Percentiles rank a stretch among this genome's conserved stretches.
phyloP scores from a whole-genome alignment of 345 rosid species.

The Pistacia atlantica region DNA sequence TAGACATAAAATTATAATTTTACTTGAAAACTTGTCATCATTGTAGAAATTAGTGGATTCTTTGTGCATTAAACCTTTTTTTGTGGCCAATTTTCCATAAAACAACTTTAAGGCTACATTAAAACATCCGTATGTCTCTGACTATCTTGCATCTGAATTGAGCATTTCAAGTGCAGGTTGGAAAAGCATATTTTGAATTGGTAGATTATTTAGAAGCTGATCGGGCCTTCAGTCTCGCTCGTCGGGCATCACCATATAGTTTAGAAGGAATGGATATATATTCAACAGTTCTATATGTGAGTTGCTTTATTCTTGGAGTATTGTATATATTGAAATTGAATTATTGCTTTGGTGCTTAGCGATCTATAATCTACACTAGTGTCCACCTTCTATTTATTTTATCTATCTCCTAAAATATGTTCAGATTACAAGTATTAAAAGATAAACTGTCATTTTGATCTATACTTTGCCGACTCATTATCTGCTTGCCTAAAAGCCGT shows the following conservation, averaged over 20 bases:
- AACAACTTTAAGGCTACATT: not conserved
- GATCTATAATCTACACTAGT: not conserved
- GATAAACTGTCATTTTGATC: not conserved
- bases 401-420: not conserved
- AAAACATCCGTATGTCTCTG: not conserved
- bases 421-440: not conserved
- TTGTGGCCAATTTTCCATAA: not conserved
- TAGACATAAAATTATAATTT: not conserved
- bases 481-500: not conserved
- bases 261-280: constrained; percentile 97
- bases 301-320: constrained; percentile 31
- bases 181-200: constrained; percentile 84
- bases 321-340: constrained; percentile 5
- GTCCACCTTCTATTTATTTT: not conserved
- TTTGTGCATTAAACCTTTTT: not conserved
- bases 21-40: not conserved
- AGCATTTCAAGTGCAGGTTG: constrained; percentile 60
- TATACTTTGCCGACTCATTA: not conserved
- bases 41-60: no score
- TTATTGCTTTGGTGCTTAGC: not conserved
- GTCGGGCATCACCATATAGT: constrained; percentile 76
- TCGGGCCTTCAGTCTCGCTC: constrained; percentile 79
- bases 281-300: constrained; percentile 93
- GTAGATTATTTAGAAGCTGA: constrained; percentile 96
- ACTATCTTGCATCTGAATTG: constrained; percentile 8